Conservation (phyloP, 768 basidiomycete genomes). For the Arthromyces matolae region DNA sequence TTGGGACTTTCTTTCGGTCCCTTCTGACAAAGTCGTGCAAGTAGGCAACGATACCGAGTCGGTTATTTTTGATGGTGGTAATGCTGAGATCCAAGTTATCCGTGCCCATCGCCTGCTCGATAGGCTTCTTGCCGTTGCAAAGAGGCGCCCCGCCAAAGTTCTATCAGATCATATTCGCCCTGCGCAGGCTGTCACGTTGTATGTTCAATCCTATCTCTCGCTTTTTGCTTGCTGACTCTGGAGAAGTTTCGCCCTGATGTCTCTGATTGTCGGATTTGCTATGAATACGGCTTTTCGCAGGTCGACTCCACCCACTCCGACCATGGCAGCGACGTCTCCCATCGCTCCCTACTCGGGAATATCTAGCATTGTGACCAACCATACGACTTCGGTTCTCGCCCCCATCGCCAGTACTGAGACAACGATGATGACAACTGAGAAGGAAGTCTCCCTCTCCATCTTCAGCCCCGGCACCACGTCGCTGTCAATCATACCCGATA, state of each 20-base stretch:
- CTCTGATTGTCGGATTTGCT: conserved; percentile 61
- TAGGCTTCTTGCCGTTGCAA: conserved; percentile 34
- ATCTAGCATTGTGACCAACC: conserved; percentile 37
- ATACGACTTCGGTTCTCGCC: conserved; percentile 30
- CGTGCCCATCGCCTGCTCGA: conserved; percentile 44
- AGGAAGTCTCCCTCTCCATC: conserved; percentile 50
- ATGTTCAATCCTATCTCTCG: conserved; percentile 24
- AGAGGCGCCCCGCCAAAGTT: conserved; percentile 35
- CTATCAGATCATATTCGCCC: conserved; percentile 43
- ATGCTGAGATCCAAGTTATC: conserved; percentile 41
- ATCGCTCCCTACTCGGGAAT: conserved; percentile 36
- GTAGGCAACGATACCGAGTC: conserved; percentile 31
- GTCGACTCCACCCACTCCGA: conserved; percentile 23
- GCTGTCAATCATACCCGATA: conserved; percentile 27
- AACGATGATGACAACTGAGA: conserved; percentile 36
- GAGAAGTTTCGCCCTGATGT: conserved; percentile 63
- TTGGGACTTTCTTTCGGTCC: conserved; percentile 43
- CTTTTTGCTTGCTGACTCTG: conserved; percentile 3
- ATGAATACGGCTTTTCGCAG: conserved; percentile 47
- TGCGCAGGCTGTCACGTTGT: conserved; percentile 64
- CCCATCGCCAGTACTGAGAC: conserved; percentile 27
- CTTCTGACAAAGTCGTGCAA: conserved; percentile 36
- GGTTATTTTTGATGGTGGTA: conserved; percentile 44
- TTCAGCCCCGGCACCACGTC: conserved; percentile 47
- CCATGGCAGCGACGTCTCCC: conserved; percentile 29